Conservation (phyloP, 495 filamentous ascomycete species). For the Apodospora peruviana region DNA sequence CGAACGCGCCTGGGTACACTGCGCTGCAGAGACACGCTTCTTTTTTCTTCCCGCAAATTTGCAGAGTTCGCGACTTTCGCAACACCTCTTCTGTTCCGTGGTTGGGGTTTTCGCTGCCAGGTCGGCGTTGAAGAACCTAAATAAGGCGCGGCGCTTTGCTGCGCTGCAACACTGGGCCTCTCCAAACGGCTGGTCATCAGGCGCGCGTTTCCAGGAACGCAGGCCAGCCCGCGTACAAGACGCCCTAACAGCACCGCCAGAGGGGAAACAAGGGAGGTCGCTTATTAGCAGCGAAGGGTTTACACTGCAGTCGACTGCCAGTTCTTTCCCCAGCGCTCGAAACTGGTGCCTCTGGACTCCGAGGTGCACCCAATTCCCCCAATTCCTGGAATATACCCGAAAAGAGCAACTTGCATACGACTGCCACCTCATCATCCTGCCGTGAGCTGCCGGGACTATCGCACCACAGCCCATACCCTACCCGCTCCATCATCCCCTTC, state of each 20-base stretch:
- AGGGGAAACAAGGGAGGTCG: constrained; percentile 3
- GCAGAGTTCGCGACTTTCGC: no score
- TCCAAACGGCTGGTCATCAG: neutral
- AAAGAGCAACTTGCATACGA: constrained; percentile 31
- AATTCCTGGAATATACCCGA: constrained; percentile 19
- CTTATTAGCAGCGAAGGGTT: constrained; percentile 2
- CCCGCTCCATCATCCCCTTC: constrained; percentile 23
- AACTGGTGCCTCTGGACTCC: constrained; percentile 1
- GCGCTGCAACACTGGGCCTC: neutral
- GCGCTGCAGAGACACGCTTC: no score
- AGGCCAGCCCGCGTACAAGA: constrained; percentile 5
- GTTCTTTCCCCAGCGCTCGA: neutral
- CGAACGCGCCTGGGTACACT: neutral
- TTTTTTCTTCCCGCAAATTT: no score
- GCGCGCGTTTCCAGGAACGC: neutral
- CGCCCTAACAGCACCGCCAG: no score
- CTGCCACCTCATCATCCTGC: constrained; percentile 32
- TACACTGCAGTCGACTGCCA: constrained; percentile 8
- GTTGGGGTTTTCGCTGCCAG: no score
- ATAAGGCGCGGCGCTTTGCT: no score
- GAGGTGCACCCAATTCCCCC: constrained; percentile 10
- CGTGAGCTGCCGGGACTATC: constrained; percentile 24
- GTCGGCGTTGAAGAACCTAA: no score
- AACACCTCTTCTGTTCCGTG: no score
- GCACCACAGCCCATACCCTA: constrained; percentile 24